phyloP scores from a whole-genome alignment of 331 rosid species.

The Malus hybrid region DNA sequence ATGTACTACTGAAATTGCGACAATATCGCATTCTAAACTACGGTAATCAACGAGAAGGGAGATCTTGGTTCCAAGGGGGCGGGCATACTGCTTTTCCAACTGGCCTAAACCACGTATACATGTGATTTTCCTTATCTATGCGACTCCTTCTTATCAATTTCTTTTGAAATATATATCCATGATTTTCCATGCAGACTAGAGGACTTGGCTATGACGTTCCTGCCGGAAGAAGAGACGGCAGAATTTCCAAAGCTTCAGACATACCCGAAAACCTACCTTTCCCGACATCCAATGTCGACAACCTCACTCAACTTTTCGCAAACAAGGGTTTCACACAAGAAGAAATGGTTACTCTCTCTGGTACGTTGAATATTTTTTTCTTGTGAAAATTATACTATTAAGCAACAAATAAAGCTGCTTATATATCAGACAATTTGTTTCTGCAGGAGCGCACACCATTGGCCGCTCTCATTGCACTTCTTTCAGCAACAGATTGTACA shows the following conservation, averaged over 20 bases:
- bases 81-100: too few species aligned
- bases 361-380: slow-evolving; percentile 2
- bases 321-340: slow-evolving; percentile 58
- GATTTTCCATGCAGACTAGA: slow-evolving; percentile 32
- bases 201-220: slow-evolving; percentile 67
- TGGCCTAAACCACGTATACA: too few species aligned
- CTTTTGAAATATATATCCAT: neutral
- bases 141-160: neutral
- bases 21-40: too few species aligned
- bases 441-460: slow-evolving; percentile 63
- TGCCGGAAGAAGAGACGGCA: slow-evolving; percentile 80
- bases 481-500: slow-evolving; percentile 51
- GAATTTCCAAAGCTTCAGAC: slow-evolving; percentile 49
- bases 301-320: slow-evolving; percentile 51
- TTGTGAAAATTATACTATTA: neutral
- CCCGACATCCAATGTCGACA: slow-evolving; percentile 44
- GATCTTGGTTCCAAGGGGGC: too few species aligned
- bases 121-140: neutral
- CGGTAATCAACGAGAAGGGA: too few species aligned
- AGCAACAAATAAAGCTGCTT: neutral
- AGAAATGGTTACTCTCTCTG: slow-evolving; percentile 73
- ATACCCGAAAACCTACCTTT: slow-evolving; percentile 44
- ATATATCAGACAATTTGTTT: neutral
- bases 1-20: too few species aligned
- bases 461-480: slow-evolving; percentile 63